Percentiles rank a stretch among this genome's conserved stretches.
phyloP scores from a whole-genome alignment of 208 protist genomes.

The Acanthamoeba lenticulata region DNA sequence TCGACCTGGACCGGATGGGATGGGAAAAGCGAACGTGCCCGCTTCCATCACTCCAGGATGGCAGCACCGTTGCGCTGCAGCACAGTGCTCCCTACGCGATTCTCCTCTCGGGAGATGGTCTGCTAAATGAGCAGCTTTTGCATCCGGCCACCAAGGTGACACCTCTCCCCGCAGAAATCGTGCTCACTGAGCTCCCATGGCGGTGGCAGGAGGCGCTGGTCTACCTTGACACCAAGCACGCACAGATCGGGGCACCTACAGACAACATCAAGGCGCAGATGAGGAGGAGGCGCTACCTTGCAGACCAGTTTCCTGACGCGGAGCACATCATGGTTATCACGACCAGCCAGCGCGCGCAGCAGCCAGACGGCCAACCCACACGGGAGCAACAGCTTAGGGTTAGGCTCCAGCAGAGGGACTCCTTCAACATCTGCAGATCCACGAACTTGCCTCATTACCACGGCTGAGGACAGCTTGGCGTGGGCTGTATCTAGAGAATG shows the following conservation, averaged over 20 bases:
- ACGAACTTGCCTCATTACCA: too few species aligned
- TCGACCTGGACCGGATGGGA: background rate
- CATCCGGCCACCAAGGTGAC: background rate
- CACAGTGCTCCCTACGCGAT: background rate
- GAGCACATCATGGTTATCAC: background rate
- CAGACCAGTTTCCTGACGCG: background rate
- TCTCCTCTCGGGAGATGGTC: background rate
- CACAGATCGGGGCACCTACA: background rate
- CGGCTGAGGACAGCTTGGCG: too few species aligned
- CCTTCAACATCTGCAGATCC: too few species aligned
- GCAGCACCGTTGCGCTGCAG: background rate
- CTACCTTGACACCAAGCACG: background rate
- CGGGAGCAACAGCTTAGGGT: too few species aligned
- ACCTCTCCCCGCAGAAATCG: background rate
- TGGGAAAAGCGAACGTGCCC: background rate
- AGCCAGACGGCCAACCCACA: too few species aligned
- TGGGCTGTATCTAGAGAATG: background rate
- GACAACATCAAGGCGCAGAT: background rate
- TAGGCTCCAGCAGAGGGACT: too few species aligned
- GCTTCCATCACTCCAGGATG: background rate
- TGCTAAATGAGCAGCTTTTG: background rate
- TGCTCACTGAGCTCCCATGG: too few species aligned
- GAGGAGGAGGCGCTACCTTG: background rate
- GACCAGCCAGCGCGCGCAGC: background rate
- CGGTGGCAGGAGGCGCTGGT: background rate